phyloP scores from a whole-genome alignment of 2,329 filamentous ascomycete genomes.

The Xylariaceae sp. region DNA sequence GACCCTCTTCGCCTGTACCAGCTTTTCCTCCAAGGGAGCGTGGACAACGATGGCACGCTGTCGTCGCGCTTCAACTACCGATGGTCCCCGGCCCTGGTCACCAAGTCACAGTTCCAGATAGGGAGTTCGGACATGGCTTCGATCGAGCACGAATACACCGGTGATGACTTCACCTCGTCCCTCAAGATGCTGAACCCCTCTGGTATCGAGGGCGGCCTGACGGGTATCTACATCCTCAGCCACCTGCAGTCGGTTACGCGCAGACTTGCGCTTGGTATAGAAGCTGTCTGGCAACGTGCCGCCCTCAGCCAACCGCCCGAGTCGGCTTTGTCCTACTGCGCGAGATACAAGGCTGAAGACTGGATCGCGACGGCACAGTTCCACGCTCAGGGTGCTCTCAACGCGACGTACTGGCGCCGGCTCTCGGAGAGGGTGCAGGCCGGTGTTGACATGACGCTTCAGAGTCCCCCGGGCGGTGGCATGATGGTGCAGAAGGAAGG shows the following conservation, averaged over 20 bases:
- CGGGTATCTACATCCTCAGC: slow-evolving; percentile 90
- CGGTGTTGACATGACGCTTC: slow-evolving; percentile 88
- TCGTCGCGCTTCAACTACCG: slow-evolving; percentile 89
- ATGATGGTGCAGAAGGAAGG: slow-evolving; percentile 83
- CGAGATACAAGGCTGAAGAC: slow-evolving; percentile 81
- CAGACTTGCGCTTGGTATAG: slow-evolving; percentile 77
- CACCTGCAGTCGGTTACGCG: slow-evolving; percentile 92
- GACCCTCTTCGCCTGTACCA: slow-evolving; percentile 36
- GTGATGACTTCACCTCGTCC: slow-evolving; percentile 85
- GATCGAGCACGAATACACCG: slow-evolving; percentile 92
- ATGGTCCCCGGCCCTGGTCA: slow-evolving; percentile 71
- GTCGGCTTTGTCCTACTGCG: slow-evolving; percentile 81
- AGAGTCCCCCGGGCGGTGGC: slow-evolving; percentile 61
- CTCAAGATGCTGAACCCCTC: slow-evolving; percentile 96
- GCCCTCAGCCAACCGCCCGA: slow-evolving; percentile 83
- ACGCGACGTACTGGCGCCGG: slow-evolving; percentile 87
- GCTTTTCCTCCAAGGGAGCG: slow-evolving; percentile 91
- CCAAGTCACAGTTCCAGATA: slow-evolving; percentile 83
- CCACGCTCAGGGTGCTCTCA: slow-evolving; percentile 79
- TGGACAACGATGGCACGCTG: slow-evolving; percentile 87
- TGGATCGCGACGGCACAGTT: slow-evolving; percentile 92
- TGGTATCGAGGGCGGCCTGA: slow-evolving; percentile 80
- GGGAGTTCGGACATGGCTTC: slow-evolving; percentile 80
- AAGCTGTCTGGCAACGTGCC: slow-evolving; percentile 85
- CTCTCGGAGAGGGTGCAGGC: slow-evolving; percentile 94